phyloP scores from a whole-genome alignment of 192 early-diverging fungal genomes.

The Irineochytrium annulatum region DNA sequence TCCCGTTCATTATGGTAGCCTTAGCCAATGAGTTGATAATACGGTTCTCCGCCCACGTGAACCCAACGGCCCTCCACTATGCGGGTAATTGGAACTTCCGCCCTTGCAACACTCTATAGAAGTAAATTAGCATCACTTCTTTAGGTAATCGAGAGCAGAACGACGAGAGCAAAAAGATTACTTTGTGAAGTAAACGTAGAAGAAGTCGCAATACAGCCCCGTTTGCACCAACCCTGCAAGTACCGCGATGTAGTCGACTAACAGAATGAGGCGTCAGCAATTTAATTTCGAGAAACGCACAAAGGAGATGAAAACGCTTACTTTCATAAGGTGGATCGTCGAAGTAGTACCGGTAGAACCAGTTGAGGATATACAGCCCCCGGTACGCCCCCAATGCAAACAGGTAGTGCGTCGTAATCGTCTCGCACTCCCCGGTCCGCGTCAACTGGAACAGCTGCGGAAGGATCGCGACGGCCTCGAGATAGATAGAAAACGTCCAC shows the following conservation, averaged over 20 bases:
- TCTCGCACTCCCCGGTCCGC: conserved; percentile 97
- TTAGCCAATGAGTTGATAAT: too few relatives aligned
- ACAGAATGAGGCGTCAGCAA: conserved; percentile 34
- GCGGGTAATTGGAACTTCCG: conserved; percentile 69
- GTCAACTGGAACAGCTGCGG: conserved; percentile 97
- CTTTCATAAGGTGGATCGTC: conserved; percentile 35
- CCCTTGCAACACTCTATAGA: conserved; percentile 60
- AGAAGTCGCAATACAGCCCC: conserved; percentile 93
- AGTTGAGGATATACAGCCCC: conserved; percentile 85
- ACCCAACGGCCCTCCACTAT: conserved; percentile 19
- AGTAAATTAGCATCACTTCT: conserved; percentile 7
- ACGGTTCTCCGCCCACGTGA: too few relatives aligned
- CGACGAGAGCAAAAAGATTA: conserved; percentile 28
- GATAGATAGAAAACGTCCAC: conserved; percentile 96
- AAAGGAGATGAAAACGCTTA: conserved; percentile 5
- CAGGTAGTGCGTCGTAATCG: conserved; percentile 98
- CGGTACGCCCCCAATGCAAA: conserved; percentile 95
- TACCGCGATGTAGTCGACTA: conserved; percentile 81
- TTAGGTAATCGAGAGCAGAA: background rate
- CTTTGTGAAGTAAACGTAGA: conserved; percentile 93
- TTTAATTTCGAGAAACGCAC: background rate
- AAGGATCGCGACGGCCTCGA: conserved; percentile 95
- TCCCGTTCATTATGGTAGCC: too few relatives aligned
- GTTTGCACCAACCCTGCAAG: conserved; percentile 92
- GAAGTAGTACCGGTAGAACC: conserved; percentile 85